phyloP scores from a whole-genome alignment of 176 grass and related monocot species.

The Hyparrhenia diplandra region DNA sequence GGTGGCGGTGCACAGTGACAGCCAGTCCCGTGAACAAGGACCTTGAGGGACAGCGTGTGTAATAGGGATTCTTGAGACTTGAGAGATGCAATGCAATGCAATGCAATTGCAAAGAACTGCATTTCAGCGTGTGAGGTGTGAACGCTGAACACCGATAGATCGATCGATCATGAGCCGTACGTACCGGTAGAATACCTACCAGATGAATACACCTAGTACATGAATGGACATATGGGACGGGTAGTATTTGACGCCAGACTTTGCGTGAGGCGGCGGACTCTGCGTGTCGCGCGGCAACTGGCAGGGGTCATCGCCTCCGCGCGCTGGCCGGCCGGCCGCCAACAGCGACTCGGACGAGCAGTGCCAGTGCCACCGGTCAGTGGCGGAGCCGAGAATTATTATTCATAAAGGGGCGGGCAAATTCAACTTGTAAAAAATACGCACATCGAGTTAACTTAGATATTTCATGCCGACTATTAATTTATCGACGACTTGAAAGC shows the following conservation, averaged over 20 bases:
- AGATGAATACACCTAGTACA: no score
- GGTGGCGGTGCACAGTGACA: not conserved
- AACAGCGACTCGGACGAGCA: not conserved
- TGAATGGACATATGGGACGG: not conserved
- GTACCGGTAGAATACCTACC: no score
- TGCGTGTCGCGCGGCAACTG: not conserved
- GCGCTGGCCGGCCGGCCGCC: not conserved
- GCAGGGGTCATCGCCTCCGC: not conserved
- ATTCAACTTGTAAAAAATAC: no score
- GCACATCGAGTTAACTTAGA: no score
- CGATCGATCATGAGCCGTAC: no score
- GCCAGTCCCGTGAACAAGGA: not conserved
- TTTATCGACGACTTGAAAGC: no score
- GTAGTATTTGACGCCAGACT: not conserved
- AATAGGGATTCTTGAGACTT: not conserved
- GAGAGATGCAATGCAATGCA: not conserved
- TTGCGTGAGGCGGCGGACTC: not conserved
- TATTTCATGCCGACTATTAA: no score
- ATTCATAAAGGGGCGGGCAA: no score
- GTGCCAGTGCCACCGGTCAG: not conserved
- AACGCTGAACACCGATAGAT: not conserved
- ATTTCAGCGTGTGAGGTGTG: no score
- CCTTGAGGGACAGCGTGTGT: no score
- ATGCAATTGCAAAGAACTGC: no score
- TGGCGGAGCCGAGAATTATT: no score